A percentile compares a stretch with the other conserved stretches of the same genome.
Evolutionary conservation across 345 rosid species (phyloP).

Genomic region (Eutrema heterophyllum): DNA sequence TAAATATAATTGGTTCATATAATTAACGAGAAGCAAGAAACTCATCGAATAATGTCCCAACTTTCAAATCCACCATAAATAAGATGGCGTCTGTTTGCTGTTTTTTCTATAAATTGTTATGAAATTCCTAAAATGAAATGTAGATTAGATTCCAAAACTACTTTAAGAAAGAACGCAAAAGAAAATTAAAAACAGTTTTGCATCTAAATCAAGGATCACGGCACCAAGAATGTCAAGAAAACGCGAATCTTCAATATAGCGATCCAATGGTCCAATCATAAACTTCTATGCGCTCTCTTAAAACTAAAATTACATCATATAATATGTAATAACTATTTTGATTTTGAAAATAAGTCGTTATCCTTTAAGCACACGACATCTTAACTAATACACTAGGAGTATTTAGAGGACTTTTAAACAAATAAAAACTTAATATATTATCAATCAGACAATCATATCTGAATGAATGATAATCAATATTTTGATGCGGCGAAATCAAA

Average conservation of each 20-base stretch:
- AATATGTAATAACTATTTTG: not conserved
- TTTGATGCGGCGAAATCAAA: not conserved
- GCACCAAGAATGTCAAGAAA: not conserved
- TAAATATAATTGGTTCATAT: not conserved
- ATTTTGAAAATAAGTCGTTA: not conserved
- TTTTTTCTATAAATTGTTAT: not conserved
- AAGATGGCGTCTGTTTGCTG: not conserved
- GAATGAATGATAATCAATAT: not conserved
- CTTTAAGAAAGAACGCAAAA: not conserved
- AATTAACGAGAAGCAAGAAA: not conserved
- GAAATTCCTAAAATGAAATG: not conserved
- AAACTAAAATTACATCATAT: not conserved
- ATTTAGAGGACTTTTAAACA: not conserved
- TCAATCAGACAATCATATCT: not conserved
- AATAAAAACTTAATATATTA: not conserved
- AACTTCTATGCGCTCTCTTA: not conserved
- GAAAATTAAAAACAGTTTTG: not conserved
- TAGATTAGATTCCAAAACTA: constrained; percentile 6
- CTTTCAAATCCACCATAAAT: constrained; percentile 13
- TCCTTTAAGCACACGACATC: not conserved
- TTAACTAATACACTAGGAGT: not conserved
- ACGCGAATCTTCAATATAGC: not conserved
- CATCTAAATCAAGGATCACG: not conserved
- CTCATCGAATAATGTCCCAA: not conserved
- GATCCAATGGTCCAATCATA: not conserved